Conservation (phyloP, 768 basidiomycete genomes). For the Lactifluus volemus region DNA sequence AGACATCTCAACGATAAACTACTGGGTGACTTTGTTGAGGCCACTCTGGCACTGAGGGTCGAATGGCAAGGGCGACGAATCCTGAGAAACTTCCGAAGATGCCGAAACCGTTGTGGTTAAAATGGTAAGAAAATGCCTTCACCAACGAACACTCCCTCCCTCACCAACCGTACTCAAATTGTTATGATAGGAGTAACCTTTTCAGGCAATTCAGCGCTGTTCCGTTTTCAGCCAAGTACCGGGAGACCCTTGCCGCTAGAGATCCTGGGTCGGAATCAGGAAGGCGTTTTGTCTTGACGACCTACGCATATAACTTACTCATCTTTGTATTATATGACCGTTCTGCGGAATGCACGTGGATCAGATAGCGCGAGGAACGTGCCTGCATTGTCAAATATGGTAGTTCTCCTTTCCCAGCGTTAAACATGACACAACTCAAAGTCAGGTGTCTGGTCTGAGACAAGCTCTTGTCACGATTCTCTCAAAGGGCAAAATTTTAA, state of each 20-base stretch:
- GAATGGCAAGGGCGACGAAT: no score
- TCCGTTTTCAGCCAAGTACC: slow-evolving; percentile 40
- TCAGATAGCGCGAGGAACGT: not conserved
- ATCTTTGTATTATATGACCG: not conserved
- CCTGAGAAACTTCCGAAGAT: not conserved
- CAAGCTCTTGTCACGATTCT: no score
- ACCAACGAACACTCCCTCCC: no score
- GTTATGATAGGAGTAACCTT: slow-evolving; percentile 50
- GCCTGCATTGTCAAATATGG: not conserved
- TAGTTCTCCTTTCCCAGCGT: not conserved
- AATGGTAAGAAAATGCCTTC: slow-evolving; percentile 44
- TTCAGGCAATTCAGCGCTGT: slow-evolving; percentile 67
- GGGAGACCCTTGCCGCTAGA: slow-evolving; percentile 48
- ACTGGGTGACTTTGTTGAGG: slow-evolving; percentile 46
- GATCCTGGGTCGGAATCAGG: slow-evolving; percentile 49
- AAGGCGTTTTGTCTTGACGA: slow-evolving; percentile 49
- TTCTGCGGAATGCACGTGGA: not conserved
- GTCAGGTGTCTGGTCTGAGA: no score
- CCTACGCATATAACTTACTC: not conserved
- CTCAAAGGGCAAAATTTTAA: no score
- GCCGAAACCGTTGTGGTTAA: slow-evolving; percentile 55
- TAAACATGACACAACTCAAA: no score
- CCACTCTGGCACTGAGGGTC: no score
- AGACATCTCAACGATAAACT: slow-evolving; percentile 58
- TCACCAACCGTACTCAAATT: not conserved